Base-by-base conservation (phyloP, 805 yeast genomes). In the Alloascoidea hylecoeti region DNA sequence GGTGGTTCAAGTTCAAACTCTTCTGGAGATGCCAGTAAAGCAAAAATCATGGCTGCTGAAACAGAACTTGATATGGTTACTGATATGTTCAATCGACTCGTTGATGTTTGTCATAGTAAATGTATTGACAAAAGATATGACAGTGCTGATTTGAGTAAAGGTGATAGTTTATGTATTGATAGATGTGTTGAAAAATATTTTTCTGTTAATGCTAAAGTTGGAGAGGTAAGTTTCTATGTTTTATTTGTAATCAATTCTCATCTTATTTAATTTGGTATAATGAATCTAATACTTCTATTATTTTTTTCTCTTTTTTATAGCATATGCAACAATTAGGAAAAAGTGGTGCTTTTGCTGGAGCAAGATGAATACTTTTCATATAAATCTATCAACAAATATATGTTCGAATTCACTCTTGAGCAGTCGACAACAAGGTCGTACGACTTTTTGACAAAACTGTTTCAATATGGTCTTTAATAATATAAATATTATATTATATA, bases 31-130 rank as follows among this genome's bases (percentile, higher is more conserved):
- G 30, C 30, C 9, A 23, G n/a, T 23, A 23, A 9, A 9, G 30
- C 30, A 9, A 61, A 61, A 53, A 42, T 61, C 43, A 57, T 57
- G 36, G 95, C 95, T 47, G 98, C 98, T 38, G 97, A 89, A 64
- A 83, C 95, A 41, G 98, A 89, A 61, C 71, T 89, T 48, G 98
- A 89, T 59, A 80, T 92, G 77, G 95, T 89, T 49, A 88, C 96
- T 32, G 95, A 92, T 49, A 86, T 89, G 96, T 89, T 89, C 75
- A 89, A 89, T 73, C 51, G 78, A 52, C 67, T 88, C 51, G 94
- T 88, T 17, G 88, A 79, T 52, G 78, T 84, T 49, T 88, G 97
- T 58, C 92, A 88, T 60, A 59, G 64, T 48, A 88, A 88, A 64
- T 88, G 97, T 66, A 80, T 86, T 55, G 42, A 41, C 38, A 65